These are phyloP conservation scores for Colletotrichum sp. DNA, from an alignment of 2,329 filamentous ascomycete genomes.

Conservation along the genomic window DNA sequence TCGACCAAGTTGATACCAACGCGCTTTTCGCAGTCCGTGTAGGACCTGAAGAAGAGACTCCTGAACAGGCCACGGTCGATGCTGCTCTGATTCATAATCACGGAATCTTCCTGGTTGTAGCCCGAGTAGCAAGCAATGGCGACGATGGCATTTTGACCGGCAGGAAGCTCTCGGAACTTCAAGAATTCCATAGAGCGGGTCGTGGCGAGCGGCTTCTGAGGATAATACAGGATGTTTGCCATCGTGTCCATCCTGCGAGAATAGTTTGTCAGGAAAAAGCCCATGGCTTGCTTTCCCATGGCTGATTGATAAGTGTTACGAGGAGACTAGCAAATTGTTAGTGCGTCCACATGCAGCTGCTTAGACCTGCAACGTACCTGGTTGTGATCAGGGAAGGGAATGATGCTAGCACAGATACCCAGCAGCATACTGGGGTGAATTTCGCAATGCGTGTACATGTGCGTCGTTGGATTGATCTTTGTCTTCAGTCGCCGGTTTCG, in stretches of 20 bases:
- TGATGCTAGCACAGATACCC: constrained; percentile 98
- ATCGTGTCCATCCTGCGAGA: constrained; percentile 98
- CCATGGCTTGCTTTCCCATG: constrained; percentile 99
- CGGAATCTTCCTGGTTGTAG: constrained; percentile 99
- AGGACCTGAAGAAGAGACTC: constrained; percentile 96
- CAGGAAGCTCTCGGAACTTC: constrained; percentile 96
- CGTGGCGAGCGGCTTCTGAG: constrained; percentile 94
- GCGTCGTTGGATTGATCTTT: constrained; percentile 83
- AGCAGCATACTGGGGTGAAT: constrained; percentile 99
- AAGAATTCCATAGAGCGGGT: constrained; percentile 98
- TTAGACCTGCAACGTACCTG: constrained; percentile 57
- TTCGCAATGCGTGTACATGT: constrained; percentile 97
- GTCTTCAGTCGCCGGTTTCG: constrained; percentile 89
- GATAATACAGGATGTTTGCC: constrained; percentile 99
- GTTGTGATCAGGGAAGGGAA: constrained; percentile 99
- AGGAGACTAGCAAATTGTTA: constrained; percentile 70
- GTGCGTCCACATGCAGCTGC: neutral
- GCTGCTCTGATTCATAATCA: constrained; percentile 99
- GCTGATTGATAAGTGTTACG: constrained; percentile 99
- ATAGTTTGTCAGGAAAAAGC: constrained; percentile 97
- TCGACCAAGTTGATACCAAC: constrained; percentile 94
- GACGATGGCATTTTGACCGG: constrained; percentile 97
- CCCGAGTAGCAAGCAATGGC: constrained; percentile 97
- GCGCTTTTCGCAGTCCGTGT: constrained; percentile 96
- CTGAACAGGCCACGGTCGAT: constrained; percentile 97